Conservation (phyloP, 805 yeast species). For the Metschnikowia colocasiae region DNA sequence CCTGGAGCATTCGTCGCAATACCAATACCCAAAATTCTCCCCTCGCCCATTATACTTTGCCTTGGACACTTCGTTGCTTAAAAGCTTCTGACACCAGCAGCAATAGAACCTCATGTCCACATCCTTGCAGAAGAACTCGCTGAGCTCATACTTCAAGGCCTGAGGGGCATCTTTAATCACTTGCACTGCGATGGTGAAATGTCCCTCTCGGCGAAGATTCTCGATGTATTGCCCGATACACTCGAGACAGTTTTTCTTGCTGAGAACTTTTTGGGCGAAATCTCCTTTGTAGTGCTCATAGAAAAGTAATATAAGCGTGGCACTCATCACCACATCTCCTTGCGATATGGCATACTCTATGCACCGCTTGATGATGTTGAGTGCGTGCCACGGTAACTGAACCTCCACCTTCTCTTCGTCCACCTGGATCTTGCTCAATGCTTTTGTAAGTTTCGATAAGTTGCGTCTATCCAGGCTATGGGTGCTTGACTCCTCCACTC, state of each 20-base stretch:
- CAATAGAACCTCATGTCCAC: conserved; percentile 51
- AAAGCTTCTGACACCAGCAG: conserved; percentile 53
- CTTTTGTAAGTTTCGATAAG: conserved; percentile 26
- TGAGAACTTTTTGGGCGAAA: conserved; percentile 13
- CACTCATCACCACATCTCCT: conserved; percentile 62
- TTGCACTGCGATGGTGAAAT: conserved; percentile 57
- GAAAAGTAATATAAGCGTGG: conserved; percentile 55
- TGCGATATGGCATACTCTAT: conserved; percentile 53
- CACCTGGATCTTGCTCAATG: conserved; percentile 15
- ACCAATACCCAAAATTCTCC: conserved; percentile 69
- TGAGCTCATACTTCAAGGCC: conserved; percentile 25
- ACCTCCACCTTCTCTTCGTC: conserved; percentile 1
- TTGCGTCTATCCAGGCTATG: conserved; percentile 12
- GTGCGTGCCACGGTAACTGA: conserved; percentile 55
- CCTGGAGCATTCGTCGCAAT: conserved; percentile 67
- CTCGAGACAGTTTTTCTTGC: conserved; percentile 43
- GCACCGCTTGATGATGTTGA: conserved; percentile 46
- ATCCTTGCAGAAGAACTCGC: conserved; percentile 33
- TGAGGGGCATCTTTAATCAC: conserved; percentile 45
- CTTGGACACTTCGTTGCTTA: conserved; percentile 57
- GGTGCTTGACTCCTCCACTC: conserved; percentile 18
- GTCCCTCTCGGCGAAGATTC: conserved; percentile 43
- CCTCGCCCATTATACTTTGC: conserved; percentile 23
- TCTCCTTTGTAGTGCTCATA: conserved; percentile 24
- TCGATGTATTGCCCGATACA: conserved; percentile 56